These are phyloP conservation scores for Choiromyces venosus DNA, from an alignment of 495 filamentous ascomycete genomes.

Conservation along the genomic window DNA sequence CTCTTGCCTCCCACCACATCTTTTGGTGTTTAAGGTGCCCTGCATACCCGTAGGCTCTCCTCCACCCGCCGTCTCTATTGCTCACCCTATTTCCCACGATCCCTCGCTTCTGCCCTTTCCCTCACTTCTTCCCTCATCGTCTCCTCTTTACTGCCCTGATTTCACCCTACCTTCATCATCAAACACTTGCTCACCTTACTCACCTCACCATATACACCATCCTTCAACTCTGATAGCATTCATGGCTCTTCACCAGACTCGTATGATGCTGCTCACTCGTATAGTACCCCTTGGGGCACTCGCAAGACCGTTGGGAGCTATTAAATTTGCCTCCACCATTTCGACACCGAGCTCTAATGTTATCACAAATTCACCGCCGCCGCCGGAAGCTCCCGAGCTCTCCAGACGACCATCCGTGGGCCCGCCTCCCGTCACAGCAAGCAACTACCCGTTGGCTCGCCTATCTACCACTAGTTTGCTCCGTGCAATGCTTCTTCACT, in stretches of 20 bases:
- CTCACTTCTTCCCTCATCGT: not conserved
- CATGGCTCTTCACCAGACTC: not conserved
- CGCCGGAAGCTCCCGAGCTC: not conserved
- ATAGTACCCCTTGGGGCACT: not conserved
- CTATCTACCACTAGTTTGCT: constrained; percentile 69
- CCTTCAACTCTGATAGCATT: not conserved
- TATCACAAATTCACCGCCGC: not conserved
- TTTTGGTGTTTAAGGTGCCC: not conserved
- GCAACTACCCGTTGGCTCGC: constrained; percentile 55
- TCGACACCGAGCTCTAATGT: not conserved
- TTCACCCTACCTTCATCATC: not conserved
- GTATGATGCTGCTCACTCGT: not conserved
- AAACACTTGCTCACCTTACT: not conserved
- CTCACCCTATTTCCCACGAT: not conserved
- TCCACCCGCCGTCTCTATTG: not conserved
- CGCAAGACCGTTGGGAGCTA: not conserved
- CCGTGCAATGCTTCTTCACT: constrained; percentile 71
- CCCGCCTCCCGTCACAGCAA: constrained; percentile 11
- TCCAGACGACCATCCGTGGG: not conserved
- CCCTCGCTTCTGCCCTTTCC: not conserved
- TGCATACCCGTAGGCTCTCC: not conserved
- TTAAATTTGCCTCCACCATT: constrained; percentile 4
- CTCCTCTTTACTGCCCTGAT: constrained; percentile 17
- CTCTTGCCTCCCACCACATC: not conserved
- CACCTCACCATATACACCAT: not conserved